Percentiles rank a stretch among this genome's conserved stretches.
Conservation (phyloP, 2,329 filamentous ascomycete species). For the Colletotrichum agaves region DNA sequence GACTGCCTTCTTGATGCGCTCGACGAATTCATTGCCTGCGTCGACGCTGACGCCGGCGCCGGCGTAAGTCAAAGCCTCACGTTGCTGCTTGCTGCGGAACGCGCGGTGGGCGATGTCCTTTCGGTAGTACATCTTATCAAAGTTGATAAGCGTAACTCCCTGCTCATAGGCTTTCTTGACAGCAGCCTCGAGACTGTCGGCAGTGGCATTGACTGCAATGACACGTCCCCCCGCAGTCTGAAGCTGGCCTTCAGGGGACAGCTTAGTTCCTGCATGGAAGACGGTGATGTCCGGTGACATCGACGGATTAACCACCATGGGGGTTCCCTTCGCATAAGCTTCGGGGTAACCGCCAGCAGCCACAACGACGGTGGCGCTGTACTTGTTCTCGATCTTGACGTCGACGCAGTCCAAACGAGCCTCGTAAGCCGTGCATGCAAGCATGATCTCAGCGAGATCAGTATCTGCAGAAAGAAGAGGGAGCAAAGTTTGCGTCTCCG, state of each 20-base stretch:
- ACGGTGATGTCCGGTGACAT: slow-evolving; percentile 66
- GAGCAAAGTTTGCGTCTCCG: slow-evolving; percentile 85
- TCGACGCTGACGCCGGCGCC: slow-evolving; percentile 94
- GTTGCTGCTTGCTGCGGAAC: slow-evolving; percentile 59
- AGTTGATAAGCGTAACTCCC: slow-evolving; percentile 74
- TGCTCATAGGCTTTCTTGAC: slow-evolving; percentile 83
- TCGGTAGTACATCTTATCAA: slow-evolving; percentile 85
- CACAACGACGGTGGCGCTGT: slow-evolving; percentile 85
- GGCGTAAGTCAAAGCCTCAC: slow-evolving; percentile 83
- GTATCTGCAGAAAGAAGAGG: slow-evolving; percentile 78
- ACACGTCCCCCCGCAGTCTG: slow-evolving; percentile 84
- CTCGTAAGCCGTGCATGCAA: slow-evolving; percentile 73
- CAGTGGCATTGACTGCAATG: slow-evolving; percentile 81
- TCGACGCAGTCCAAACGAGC: slow-evolving; percentile 74
- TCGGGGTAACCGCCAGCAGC: slow-evolving; percentile 88
- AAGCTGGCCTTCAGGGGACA: slow-evolving; percentile 65
- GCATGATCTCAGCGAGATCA: slow-evolving; percentile 85
- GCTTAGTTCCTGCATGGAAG: slow-evolving; percentile 86
- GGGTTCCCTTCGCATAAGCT: slow-evolving; percentile 77
- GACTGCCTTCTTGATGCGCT: slow-evolving; percentile 92
- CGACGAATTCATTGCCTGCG: slow-evolving; percentile 90
- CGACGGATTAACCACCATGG: slow-evolving; percentile 55
- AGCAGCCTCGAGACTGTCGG: slow-evolving; percentile 75
- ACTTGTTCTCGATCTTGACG: slow-evolving; percentile 71
- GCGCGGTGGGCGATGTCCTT: slow-evolving; percentile 87